phyloP scores from a whole-genome alignment of 352 stramenopile genomes.

The Phytophthora nicotianae region DNA sequence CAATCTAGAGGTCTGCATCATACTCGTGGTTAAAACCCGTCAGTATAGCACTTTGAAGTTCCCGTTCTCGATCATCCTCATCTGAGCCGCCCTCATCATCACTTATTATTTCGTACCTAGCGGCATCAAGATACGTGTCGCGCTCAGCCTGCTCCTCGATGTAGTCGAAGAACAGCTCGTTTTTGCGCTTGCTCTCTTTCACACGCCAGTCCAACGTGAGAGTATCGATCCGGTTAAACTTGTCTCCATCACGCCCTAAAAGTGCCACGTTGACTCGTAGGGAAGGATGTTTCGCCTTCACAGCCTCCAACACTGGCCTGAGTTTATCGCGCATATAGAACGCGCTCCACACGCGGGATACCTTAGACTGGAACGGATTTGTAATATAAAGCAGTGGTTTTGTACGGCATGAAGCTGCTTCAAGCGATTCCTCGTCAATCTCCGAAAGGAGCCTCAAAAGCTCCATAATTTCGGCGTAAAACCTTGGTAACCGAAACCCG shows the following conservation, averaged over 20 bases:
- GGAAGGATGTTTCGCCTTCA: constrained; percentile 1
- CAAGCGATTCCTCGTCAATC: too few species aligned
- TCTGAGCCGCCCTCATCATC: background rate
- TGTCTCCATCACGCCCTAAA: background rate
- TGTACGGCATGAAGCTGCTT: too few species aligned
- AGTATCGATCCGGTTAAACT: background rate
- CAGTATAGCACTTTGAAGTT: too few species aligned
- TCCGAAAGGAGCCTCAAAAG: too few species aligned
- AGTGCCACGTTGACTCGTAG: background rate
- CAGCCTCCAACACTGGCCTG: background rate
- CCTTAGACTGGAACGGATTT: background rate
- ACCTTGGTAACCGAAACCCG: too few species aligned
- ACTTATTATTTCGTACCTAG: background rate
- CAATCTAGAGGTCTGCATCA: too few species aligned
- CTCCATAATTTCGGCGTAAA: background rate
- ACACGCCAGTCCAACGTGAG: background rate
- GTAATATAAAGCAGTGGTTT: background rate
- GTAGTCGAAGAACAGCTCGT: background rate
- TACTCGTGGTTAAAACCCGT: too few species aligned
- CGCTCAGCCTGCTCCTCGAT: background rate
- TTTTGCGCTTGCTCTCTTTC: background rate
- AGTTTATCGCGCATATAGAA: background rate
- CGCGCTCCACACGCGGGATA: background rate
- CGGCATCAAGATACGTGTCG: too few species aligned
- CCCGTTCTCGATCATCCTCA: too few species aligned